Percentiles rank a stretch among this genome's conserved stretches.
These are phyloP conservation scores for Lippia alba DNA, from an alignment of 305 asterid genomes.

Conservation along the genomic window DNA sequence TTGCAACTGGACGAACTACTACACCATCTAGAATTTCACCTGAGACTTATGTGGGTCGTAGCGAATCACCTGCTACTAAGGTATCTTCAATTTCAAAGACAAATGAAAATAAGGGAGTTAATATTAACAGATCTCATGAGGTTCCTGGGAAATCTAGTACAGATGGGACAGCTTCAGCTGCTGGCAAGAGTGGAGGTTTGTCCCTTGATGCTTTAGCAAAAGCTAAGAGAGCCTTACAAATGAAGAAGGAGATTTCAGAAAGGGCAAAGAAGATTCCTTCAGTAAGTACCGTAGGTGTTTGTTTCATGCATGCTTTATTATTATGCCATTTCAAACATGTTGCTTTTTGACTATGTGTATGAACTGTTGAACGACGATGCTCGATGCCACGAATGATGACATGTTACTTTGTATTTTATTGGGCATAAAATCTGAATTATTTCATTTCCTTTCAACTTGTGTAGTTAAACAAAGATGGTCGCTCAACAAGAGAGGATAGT, in stretches of 20 bases:
- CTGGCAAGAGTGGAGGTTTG: conserved; percentile 71
- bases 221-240: conserved; percentile 81
- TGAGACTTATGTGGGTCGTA: conserved; percentile 47
- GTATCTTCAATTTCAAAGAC: conserved; percentile 93
- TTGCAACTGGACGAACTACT: conserved; percentile 50
- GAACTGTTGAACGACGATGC: conserved; percentile 7
- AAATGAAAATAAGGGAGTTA: conserved; percentile 99
- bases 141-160: conserved; percentile 99
- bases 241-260: conserved; percentile 73
- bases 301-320: conserved; percentile 11
- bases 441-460: conserved; percentile 30
- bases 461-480: conserved; percentile 70
- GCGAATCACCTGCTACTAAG: conserved; percentile 74
- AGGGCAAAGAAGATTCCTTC: conserved; percentile 74
- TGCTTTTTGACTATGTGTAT: conserved; percentile 10
- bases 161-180: conserved; percentile 85
- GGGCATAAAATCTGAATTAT: conserved; percentile 12
- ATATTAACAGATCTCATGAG: conserved; percentile 96
- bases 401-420: conserved; percentile 6
- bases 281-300: conserved; percentile 53
- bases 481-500: conserved; percentile 51
- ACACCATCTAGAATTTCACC: conserved; percentile 50
- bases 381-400: conserved; percentile 10
- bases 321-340: background rate
- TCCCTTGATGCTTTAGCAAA: conserved; percentile 87